Percentiles rank a stretch among this genome's conserved stretches.
phyloP scores from a whole-genome alignment of 805 yeast genomes.

The Kuraishia capsulata region DNA sequence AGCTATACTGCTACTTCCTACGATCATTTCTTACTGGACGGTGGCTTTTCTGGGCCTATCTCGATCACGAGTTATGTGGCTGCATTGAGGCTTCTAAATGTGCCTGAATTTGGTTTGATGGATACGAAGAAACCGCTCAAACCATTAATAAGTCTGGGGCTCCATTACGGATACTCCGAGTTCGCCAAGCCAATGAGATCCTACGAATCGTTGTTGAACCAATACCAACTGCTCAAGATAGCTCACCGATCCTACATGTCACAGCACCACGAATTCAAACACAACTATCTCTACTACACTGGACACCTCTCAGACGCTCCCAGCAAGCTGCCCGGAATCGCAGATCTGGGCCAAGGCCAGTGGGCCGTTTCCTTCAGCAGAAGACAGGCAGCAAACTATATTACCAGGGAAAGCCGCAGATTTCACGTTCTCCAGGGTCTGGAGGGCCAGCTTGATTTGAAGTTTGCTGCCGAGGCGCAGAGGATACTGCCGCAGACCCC shows the following conservation, averaged over 20 bases:
- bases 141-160: conserved; percentile 17
- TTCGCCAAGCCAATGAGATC: conserved; percentile 17
- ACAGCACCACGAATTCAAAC: background rate
- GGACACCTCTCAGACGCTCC: background rate
- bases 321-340: background rate
- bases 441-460: background rate
- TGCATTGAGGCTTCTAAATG: conserved; percentile 2
- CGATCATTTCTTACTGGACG: conserved; percentile 2
- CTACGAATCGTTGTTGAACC: conserved; percentile 18
- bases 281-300: background rate
- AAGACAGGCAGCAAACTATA: background rate
- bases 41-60: conserved; percentile 1
- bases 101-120: conserved; percentile 3
- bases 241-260: conserved; percentile 6
- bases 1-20: conserved; percentile 2
- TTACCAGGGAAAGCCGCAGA: background rate
- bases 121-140: background rate
- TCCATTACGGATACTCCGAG: conserved; percentile 13
- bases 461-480: conserved; percentile 10
- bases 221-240: conserved; percentile 14
- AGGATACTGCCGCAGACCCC: conserved; percentile 20
- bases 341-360: background rate
- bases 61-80: conserved; percentile 1
- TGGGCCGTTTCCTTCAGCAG: background rate
- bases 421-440: background rate